A percentile compares a stretch with the other conserved stretches of the same genome.
Evolutionary conservation across 2,329 filamentous ascomycete species (phyloP).

Genomic region (Chaetoscypha palmicola): DNA sequence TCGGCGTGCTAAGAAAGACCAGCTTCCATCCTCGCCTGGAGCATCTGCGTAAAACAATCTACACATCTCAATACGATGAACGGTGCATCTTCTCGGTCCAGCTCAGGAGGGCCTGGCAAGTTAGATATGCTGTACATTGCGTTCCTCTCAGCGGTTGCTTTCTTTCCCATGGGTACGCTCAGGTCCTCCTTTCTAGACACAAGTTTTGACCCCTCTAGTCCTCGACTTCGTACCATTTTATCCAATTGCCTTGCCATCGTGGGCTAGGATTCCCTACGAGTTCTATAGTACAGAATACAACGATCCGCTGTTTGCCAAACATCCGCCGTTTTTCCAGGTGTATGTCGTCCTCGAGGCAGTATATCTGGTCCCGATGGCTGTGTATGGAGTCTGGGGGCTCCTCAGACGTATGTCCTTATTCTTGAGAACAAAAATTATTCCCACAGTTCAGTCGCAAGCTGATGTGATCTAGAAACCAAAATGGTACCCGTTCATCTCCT

Average conservation of each 20-base stretch:
- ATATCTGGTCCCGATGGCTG: constrained; percentile 1
- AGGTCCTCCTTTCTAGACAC: not conserved
- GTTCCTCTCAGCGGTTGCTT: not conserved
- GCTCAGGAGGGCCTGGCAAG: not conserved
- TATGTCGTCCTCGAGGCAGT: not conserved
- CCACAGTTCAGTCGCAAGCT: too few relatives aligned
- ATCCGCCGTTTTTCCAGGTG: constrained; percentile 3
- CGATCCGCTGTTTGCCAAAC: not conserved
- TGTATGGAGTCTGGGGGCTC: not conserved
- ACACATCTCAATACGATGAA: too few relatives aligned
- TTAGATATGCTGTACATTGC: not conserved
- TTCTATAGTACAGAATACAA: not conserved
- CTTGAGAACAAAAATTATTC: too few relatives aligned
- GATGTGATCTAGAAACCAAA: not conserved
- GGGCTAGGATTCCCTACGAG: not conserved
- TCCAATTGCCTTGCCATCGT: not conserved
- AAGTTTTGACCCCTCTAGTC: not conserved
- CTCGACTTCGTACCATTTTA: constrained; percentile 2
- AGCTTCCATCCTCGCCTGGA: too few relatives aligned
- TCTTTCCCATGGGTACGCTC: not conserved
- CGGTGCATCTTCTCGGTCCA: too few relatives aligned
- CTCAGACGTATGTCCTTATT: constrained; percentile 1
- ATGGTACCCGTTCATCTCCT: not conserved
- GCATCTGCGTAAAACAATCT: too few relatives aligned
- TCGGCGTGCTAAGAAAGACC: too few relatives aligned